A percentile compares a stretch with the other conserved stretches of the same genome.
Conservation (phyloP, 768 basidiomycete species). For the Glaciozyma antarctica region DNA sequence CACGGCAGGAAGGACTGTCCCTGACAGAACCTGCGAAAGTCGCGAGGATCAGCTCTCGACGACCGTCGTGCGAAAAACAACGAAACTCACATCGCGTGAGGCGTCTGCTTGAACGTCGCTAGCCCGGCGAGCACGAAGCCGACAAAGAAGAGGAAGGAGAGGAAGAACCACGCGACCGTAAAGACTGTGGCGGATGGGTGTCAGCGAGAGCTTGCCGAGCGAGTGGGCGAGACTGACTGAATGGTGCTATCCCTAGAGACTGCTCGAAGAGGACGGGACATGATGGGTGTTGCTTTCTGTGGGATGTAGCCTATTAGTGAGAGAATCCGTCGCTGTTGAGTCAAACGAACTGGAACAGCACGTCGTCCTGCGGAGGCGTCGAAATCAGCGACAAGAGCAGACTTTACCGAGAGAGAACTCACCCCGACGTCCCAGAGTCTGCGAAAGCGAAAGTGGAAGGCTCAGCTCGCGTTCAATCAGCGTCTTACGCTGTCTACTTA, state of each 20-base stretch:
- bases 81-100: constrained; percentile 17
- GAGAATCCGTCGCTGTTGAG: not conserved
- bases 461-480: not conserved
- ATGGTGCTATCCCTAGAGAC: not conserved
- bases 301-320: not conserved
- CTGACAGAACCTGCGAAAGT: constrained; percentile 15
- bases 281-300: constrained; percentile 11
- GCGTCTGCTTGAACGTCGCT: constrained; percentile 24
- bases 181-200: not conserved
- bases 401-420: not conserved
- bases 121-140: constrained; percentile 25
- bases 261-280: constrained; percentile 15
- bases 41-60: not conserved
- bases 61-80: not conserved
- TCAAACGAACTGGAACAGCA: constrained; percentile 20
- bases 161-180: constrained; percentile 16
- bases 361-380: constrained; percentile 16
- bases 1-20: constrained; percentile 18
- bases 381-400: not conserved
- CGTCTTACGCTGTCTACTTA: not conserved
- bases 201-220: not conserved
- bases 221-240: not conserved
- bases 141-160: constrained; percentile 29
- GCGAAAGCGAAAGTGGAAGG: not conserved
- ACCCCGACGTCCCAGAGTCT: constrained; percentile 25